Evolutionary conservation across 2,329 filamentous ascomycete species (phyloP), one percentile per base, ranked within the genome.

Genomic region (Aspergillus sp.): DNA sequence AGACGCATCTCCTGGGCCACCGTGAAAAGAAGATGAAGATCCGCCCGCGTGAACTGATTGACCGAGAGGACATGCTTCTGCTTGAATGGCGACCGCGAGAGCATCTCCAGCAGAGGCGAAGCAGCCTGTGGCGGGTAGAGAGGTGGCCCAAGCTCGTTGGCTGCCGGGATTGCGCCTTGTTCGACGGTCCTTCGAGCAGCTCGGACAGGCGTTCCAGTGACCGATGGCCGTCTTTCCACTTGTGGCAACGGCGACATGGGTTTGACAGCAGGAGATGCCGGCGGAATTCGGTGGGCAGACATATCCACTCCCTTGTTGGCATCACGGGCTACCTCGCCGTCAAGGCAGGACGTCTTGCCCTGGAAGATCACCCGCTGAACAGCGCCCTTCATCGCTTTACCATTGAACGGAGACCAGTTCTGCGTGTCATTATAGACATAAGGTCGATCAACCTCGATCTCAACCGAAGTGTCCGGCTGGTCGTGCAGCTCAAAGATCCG

Each of bases 1-100:
- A 94, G 75, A 17, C 89, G 83, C 88, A 98, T 96, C 66, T 98
- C 91, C 60, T 94, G 86, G 1, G 91, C 91, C 30, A 98, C 83
- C 5, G 89, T 93, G 71, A 98, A 96, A 30, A 98, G 76, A 40
- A 93, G 66, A 60, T 96, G 91, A 30, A 98, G 72, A 52, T 98
- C 89, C 12, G 82, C 73, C 29, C 88, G 81, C 30, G 71, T 80
- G 68, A 95, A 94, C 56, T 94, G 82, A 55, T 82, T 83, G 45
- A 98, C 91, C 1, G 89, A 95, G 29, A 95, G 69, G 29, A 98
- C 82, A 52, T 95, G 84, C 43, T 85, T 78, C 49, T 84, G 78
- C 64, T 88, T 93, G 72, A 96, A 95, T 0, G 81, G 74, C 2
- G 88, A 94, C 34, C 75, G 78, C 16, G 81, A 72, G 14, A 96